A percentile compares a stretch with the other conserved stretches of the same genome.
Evolutionary conservation across 805 yeast species (phyloP).

Genomic region (Alloascoidea africana): DNA sequence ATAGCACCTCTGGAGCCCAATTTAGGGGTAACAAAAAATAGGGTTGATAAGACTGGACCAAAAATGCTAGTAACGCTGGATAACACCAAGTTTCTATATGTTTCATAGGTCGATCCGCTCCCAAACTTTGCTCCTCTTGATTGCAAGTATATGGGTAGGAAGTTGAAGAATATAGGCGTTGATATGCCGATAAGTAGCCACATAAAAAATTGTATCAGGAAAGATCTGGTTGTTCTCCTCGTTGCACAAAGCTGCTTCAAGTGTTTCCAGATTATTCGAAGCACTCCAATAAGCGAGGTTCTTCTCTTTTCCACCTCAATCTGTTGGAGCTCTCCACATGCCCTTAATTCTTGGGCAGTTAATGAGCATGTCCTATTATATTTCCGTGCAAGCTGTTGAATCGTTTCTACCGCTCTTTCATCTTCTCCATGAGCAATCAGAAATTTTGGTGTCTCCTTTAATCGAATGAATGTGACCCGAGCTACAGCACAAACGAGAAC

Average conservation of each 20-base stretch:
- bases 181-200: constrained; percentile 47
- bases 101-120: constrained; percentile 10
- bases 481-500: constrained; percentile 32
- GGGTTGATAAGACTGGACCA: constrained; percentile 33
- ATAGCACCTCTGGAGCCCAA: constrained; percentile 45
- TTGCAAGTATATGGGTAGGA: constrained; percentile 35
- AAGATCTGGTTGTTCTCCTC: too few relatives aligned
- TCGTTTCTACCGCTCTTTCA: constrained; percentile 27
- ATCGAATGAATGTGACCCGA: constrained; percentile 27
- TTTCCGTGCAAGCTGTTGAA: constrained; percentile 33
- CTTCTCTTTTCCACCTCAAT: too few relatives aligned
- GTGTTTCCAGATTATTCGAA: too few relatives aligned
- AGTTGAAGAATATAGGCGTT: constrained; percentile 40
- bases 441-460: constrained; percentile 43
- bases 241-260: too few relatives aligned
- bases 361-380: constrained; percentile 25
- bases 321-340: constrained; percentile 24
- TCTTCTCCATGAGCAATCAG: constrained; percentile 36
- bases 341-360: constrained; percentile 30
- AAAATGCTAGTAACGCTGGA: constrained; percentile 30
- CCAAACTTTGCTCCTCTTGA: constrained; percentile 28
- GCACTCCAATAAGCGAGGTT: too few relatives aligned
- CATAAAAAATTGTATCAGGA: constrained; percentile 25
- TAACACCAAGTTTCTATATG: constrained; percentile 19
- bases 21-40: constrained; percentile 4